A percentile compares a stretch with the other conserved stretches of the same genome.
Conservation (phyloP, 139 green algal genomes). For the Chlorella sp. region DNA sequence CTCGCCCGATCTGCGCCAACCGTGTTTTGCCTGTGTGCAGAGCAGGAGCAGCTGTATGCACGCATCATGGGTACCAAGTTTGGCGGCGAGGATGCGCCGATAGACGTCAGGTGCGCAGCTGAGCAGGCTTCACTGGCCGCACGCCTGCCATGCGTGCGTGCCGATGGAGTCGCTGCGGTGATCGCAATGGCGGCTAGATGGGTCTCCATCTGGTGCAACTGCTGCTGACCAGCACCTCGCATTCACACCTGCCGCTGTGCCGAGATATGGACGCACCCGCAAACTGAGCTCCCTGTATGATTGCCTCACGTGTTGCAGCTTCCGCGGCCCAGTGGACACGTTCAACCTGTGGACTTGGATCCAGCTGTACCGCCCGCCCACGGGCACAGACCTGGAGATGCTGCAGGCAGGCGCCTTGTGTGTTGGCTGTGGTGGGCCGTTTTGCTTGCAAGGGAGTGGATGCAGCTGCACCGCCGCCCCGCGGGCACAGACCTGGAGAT, state of each 20-base stretch:
- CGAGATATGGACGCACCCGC: no score
- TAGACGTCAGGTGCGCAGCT: slow-evolving; percentile 5
- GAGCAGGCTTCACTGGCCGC: no score
- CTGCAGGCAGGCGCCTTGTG: slow-evolving; percentile 9
- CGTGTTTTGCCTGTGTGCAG: slow-evolving; percentile 4
- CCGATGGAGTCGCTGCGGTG: no score
- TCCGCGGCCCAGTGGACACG: slow-evolving; percentile 24
- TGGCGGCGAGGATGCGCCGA: slow-evolving; percentile 34
- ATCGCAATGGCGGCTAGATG: no score
- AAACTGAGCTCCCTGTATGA: no score
- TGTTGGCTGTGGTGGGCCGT: not conserved
- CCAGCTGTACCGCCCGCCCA: slow-evolving; percentile 41
- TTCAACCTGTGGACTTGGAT: slow-evolving; percentile 50
- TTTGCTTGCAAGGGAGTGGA: slow-evolving; percentile 1
- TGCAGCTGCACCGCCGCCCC: slow-evolving; percentile 42
- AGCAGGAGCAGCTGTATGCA: slow-evolving; percentile 30
- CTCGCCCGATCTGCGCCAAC: no score
- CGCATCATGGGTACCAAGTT: slow-evolving; percentile 25
- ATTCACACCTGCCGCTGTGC: no score
- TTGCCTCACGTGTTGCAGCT: no score
- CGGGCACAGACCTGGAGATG: slow-evolving; percentile 22
- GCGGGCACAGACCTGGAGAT: slow-evolving; percentile 18
- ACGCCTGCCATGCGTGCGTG: no score
- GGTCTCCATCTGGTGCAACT: no score
- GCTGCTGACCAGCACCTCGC: no score